Percentiles rank a stretch among this genome's conserved stretches.
phyloP scores from a whole-genome alignment of 1,284 basidiomycete genomes.

The Sanghuangporus sanghuang region DNA sequence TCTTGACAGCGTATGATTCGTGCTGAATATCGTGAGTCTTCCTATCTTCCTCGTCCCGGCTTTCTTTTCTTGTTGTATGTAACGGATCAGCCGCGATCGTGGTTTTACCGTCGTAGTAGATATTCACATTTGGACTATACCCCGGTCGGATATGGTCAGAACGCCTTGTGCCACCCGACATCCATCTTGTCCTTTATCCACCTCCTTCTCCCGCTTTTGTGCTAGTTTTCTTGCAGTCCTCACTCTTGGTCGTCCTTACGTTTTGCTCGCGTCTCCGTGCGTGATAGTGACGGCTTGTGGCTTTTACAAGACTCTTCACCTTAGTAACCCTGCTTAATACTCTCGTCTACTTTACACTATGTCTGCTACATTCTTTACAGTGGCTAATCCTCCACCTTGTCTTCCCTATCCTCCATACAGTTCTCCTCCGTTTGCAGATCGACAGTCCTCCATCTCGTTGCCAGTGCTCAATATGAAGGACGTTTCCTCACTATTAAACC shows the following conservation, averaged over 20 bases:
- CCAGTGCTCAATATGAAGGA: constrained; percentile 64
- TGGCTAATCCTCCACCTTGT: constrained; percentile 17
- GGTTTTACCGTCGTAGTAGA: not conserved
- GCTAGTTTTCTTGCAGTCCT: constrained; percentile 1
- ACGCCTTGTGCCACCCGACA: not conserved
- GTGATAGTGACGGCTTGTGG: not conserved
- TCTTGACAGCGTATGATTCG: not conserved
- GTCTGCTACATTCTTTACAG: constrained; percentile 12
- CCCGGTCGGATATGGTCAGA: not conserved
- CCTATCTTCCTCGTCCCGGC: not conserved
- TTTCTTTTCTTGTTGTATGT: not conserved
- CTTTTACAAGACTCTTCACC: constrained; percentile 7
- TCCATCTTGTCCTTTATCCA: constrained; percentile 9
- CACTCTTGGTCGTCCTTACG: constrained; percentile 3
- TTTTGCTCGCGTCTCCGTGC: not conserved
- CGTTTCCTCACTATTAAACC: constrained; percentile 49
- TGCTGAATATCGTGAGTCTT: constrained; percentile 1
- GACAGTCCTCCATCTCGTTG: constrained; percentile 24
- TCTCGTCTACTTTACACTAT: constrained; percentile 13
- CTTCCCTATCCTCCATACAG: constrained; percentile 13
- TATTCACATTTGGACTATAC: constrained; percentile 1
- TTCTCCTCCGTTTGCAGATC: constrained; percentile 20
- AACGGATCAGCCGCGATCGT: not conserved
- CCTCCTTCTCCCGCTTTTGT: not conserved
- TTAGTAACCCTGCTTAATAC: constrained; percentile 5